Evolutionary conservation across 2,329 filamentous ascomycete species (phyloP).

Genomic region (Penicillium rolfsii): DNA sequence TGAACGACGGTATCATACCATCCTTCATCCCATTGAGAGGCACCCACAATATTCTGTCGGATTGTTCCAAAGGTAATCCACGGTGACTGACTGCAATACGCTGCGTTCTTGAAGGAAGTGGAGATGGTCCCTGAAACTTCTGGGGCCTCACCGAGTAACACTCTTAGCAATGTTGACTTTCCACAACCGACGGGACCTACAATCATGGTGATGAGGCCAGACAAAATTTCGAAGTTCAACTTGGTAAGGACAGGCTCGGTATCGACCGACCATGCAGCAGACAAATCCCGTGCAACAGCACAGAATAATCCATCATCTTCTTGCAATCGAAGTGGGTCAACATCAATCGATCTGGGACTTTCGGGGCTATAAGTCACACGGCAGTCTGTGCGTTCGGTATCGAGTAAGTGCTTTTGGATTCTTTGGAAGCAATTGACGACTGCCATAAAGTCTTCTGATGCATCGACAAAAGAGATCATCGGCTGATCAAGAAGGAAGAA

Average conservation of each 20-base stretch:
- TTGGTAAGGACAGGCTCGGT: slow-evolving; percentile 19
- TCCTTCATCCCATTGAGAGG: slow-evolving; percentile 16
- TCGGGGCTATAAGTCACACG: slow-evolving; percentile 6
- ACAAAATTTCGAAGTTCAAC: slow-evolving; percentile 16
- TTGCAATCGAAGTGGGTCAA: background rate
- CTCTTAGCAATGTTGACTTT: slow-evolving; percentile 26
- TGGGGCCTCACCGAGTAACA: slow-evolving; percentile 22
- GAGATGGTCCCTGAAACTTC: slow-evolving; percentile 20
- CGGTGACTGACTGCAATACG: slow-evolving; percentile 27
- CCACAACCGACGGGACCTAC: slow-evolving; percentile 27
- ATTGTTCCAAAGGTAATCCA: slow-evolving; percentile 26
- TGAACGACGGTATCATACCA: slow-evolving; percentile 19
- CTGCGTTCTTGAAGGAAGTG: slow-evolving; percentile 18
- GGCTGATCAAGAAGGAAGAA: slow-evolving; percentile 26
- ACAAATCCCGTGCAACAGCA: slow-evolving; percentile 13
- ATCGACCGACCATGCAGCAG: slow-evolving; percentile 22
- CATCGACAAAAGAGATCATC: slow-evolving; percentile 20
- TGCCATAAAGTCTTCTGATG: slow-evolving; percentile 21
- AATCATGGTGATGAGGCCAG: slow-evolving; percentile 21
- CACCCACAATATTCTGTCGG: slow-evolving; percentile 22
- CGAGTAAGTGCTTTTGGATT: slow-evolving; percentile 25
- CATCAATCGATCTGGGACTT: slow-evolving; percentile 5
- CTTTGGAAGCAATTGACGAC: slow-evolving; percentile 27
- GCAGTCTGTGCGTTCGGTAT: slow-evolving; percentile 18
- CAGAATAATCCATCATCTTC: background rate